Evolutionary conservation across 2,329 filamentous ascomycete genomes (phyloP).

Genomic region (Botrytis fragariae): DNA sequence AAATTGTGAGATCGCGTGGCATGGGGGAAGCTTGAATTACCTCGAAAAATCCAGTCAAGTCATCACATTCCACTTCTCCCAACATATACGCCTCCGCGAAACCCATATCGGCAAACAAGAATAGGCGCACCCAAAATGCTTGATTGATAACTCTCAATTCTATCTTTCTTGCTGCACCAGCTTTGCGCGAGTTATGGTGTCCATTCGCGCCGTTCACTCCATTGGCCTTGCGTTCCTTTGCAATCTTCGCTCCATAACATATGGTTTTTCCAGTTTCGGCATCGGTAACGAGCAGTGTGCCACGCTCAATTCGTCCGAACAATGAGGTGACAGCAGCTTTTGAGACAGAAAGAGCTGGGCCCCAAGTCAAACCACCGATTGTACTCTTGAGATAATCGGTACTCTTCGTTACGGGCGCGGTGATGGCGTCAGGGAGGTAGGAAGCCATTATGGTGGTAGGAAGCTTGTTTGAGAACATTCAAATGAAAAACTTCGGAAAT

Average conservation of each 20-base stretch:
- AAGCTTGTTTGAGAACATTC: background rate
- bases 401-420: constrained; percentile 41
- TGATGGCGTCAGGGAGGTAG: constrained; percentile 41
- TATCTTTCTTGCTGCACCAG: constrained; percentile 43
- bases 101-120: constrained; percentile 72
- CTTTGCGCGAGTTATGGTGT: constrained; percentile 40
- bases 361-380: constrained; percentile 46
- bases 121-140: constrained; percentile 66
- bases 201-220: constrained; percentile 28
- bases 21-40: constrained; percentile 40
- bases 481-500: background rate
- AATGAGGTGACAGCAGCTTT: constrained; percentile 47
- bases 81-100: constrained; percentile 68
- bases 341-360: constrained; percentile 41
- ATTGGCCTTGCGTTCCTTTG: constrained; percentile 40
- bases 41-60: constrained; percentile 67
- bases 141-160: constrained; percentile 62
- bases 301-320: constrained; percentile 47
- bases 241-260: constrained; percentile 49
- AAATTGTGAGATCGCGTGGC: background rate
- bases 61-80: constrained; percentile 63
- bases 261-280: constrained; percentile 44
- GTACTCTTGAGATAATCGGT: constrained; percentile 43
- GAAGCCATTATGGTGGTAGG: constrained; percentile 33
- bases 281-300: constrained; percentile 50